Evolutionary conservation across 163 green algal genomes (phyloP).

Genomic region (Volvox carteri): DNA sequence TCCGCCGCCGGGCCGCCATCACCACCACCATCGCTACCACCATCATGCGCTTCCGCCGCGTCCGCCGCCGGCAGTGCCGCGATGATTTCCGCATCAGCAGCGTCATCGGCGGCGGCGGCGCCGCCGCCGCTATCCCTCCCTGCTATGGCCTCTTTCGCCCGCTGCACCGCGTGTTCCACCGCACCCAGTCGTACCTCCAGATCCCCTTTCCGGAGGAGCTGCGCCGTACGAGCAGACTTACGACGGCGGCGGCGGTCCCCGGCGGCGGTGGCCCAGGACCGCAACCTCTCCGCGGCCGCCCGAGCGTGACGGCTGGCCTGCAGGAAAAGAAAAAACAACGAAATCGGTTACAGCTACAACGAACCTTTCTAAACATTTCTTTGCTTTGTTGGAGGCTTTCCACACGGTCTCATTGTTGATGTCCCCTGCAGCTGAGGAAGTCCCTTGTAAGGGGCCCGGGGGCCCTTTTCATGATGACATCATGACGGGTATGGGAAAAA

Average conservation of each 20-base stretch:
- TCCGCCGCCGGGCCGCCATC: no score
- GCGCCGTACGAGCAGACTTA: neutral
- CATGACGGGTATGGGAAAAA: no score
- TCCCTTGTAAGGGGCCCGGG: no score
- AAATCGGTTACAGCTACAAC: no score
- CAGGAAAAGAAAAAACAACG: neutral
- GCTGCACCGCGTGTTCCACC: neutral
- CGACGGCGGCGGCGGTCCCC: neutral
- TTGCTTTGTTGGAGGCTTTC: no score
- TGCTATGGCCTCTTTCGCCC: neutral
- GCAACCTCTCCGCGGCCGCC: neutral
- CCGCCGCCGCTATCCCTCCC: no score
- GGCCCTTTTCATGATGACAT: no score
- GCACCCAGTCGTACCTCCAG: neutral
- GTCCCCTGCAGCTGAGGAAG: no score
- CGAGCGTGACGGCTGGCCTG: neutral
- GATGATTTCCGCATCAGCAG: neutral
- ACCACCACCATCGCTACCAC: neutral
- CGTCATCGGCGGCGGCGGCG: no score
- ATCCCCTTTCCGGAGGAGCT: no score
- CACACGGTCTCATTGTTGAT: no score
- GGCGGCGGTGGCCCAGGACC: neutral
- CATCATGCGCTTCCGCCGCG: neutral
- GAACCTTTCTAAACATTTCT: no score
- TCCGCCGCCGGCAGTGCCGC: neutral